Base-by-base conservation (phyloP, 768 basidiomycete genomes). In the Mycena olivaceomarginata region DNA sequence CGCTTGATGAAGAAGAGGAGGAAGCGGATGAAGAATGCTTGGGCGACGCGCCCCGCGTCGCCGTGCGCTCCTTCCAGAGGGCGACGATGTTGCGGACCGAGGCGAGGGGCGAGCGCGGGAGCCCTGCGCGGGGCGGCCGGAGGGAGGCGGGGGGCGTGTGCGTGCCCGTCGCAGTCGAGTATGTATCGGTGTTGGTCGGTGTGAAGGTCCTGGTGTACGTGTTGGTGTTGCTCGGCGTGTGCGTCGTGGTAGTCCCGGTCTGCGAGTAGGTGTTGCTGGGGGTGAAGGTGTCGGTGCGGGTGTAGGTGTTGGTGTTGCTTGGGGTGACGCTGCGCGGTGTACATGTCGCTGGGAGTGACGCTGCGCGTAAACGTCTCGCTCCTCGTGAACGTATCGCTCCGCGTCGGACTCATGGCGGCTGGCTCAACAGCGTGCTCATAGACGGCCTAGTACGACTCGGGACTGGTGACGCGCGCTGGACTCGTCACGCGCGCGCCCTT, bases 61-160 rank as follows among this genome's bases (percentile, higher is more conserved):
- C 93, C 0, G 94, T 93, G 25, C 94, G 91, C 76, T 95, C 94
- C 82, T 95, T 96, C 95, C 95, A 97, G 10, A 93, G 88, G 0
- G 92, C 91, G 9, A 97, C 93, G 51, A 96, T 92, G 78, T 96
- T 96, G 43, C 94, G 91, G 31, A 97, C 93, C 5, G 93, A 94
- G 0, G 92, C 89, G 39, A 95, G 86, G 1, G 95, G 94, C 5
- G 93, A 94, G 11, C 94, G 91, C 5, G 95, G 94, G 93, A 92
- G 0, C 82, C 81, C 22, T 88, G 88, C 71, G 94, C 91, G 4
- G 4, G 93, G 92, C 56, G 93, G 90, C 51, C 93, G 92, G 20
- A 95, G 85, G 13, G 91, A 85, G 0, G 93, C 88, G 0, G 89
- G 89, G 2, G 93, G 91, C 2, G 90, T 90, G 4, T 92, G 90